phyloP scores from a whole-genome alignment of 352 stramenopile genomes.

The Phytophthora hybrid region DNA sequence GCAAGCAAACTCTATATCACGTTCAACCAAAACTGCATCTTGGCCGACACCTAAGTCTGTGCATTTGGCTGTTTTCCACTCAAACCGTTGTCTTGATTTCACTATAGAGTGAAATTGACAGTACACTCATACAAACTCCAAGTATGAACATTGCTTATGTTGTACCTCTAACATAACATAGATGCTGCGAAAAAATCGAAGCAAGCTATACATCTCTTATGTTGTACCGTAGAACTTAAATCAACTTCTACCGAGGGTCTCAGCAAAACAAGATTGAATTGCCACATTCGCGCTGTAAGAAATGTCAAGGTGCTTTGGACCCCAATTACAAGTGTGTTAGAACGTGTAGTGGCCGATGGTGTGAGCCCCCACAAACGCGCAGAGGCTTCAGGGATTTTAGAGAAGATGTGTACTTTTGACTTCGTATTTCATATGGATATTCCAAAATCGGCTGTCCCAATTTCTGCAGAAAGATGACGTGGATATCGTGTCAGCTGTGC shows the following conservation, averaged over 20 bases:
- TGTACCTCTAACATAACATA: no score
- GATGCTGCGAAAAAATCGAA: no score
- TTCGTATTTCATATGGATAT: conserved; percentile 10
- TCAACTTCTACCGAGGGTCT: neutral
- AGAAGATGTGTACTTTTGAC: conserved; percentile 9
- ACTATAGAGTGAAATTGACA: no score
- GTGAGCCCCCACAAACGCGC: neutral
- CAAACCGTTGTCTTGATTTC: no score
- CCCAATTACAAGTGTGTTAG: conserved; percentile 3
- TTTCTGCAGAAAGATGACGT: conserved; percentile 3
- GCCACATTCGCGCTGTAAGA: neutral
- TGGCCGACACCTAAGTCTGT: no score
- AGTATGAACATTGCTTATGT: no score
- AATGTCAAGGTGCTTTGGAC: neutral
- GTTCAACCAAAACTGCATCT: no score
- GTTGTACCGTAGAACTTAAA: no score
- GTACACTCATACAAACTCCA: no score
- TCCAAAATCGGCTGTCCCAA: conserved; percentile 5
- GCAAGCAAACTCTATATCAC: no score
- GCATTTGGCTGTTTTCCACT: no score
- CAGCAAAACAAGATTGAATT: neutral
- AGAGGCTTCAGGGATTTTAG: neutral
- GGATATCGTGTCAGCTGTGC: conserved; percentile 4
- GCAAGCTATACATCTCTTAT: no score
- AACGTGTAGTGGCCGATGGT: neutral